Evolutionary conservation across 495 filamentous ascomycete species (phyloP).

Genomic region (Cudoniella acicularis): DNA sequence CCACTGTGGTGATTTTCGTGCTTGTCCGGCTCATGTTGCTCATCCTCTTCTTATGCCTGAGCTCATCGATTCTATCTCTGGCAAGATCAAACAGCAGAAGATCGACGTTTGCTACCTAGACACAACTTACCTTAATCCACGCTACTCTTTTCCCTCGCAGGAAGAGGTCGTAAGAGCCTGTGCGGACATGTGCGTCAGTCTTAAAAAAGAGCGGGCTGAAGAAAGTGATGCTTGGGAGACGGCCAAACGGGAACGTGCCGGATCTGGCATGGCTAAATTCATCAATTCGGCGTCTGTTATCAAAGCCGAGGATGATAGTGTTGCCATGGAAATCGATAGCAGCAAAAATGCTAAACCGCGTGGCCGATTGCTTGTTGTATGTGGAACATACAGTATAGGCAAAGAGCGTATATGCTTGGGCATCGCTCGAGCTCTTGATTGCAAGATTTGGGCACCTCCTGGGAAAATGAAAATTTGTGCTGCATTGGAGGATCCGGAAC

Average conservation of each 20-base stretch:
- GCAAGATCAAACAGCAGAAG: constrained; percentile 71
- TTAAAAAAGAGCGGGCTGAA: constrained; percentile 54
- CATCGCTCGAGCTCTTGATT: constrained; percentile 79
- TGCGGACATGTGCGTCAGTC: constrained; percentile 76
- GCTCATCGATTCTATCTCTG: constrained; percentile 59
- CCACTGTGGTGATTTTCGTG: constrained; percentile 95
- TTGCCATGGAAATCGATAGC: constrained; percentile 23
- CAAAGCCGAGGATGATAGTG: constrained; percentile 29
- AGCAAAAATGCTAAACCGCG: constrained; percentile 22
- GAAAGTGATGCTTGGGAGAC: constrained; percentile 48
- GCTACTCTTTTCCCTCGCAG: constrained; percentile 91
- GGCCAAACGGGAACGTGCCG: constrained; percentile 44
- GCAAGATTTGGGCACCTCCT: constrained; percentile 86
- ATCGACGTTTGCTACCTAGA: constrained; percentile 96
- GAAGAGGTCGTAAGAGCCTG: constrained; percentile 82
- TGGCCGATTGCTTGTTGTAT: constrained; percentile 75
- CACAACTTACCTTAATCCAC: constrained; percentile 93
- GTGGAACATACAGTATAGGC: constrained; percentile 96
- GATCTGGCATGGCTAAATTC: constrained; percentile 62
- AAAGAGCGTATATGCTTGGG: constrained; percentile 95
- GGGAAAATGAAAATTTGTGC: constrained; percentile 78
- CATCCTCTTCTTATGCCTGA: constrained; percentile 81
- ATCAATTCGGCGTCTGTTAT: constrained; percentile 30
- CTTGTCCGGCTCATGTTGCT: constrained; percentile 77
- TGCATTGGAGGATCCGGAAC: constrained; percentile 80